phyloP scores from a whole-genome alignment of 1,284 basidiomycete species.

The Omphalotus olearius region DNA sequence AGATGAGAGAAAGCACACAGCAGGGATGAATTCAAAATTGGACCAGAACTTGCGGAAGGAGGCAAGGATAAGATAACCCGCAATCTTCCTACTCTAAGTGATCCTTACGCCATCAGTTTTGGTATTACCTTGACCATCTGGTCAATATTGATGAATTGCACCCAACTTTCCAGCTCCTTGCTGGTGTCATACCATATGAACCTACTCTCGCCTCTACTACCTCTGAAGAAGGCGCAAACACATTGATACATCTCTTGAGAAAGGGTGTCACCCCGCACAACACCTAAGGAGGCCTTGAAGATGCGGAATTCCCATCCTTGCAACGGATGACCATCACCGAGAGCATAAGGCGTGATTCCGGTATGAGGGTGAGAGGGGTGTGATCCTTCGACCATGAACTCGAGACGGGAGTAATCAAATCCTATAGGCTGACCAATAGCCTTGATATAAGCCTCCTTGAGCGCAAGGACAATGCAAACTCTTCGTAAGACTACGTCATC shows the following conservation, averaged over 20 bases:
- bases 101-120: slow-evolving; percentile 49
- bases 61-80: no score
- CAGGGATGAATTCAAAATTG: no score
- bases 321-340: slow-evolving; percentile 61
- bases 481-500: slow-evolving; percentile 68
- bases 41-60: no score
- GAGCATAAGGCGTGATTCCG: slow-evolving; percentile 37
- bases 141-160: slow-evolving; percentile 78
- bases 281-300: slow-evolving; percentile 67
- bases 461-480: slow-evolving; percentile 66
- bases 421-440: slow-evolving; percentile 76
- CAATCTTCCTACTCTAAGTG: no score
- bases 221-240: slow-evolving; percentile 69
- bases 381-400: slow-evolving; percentile 61
- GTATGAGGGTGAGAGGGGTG: slow-evolving; percentile 4
- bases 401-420: slow-evolving; percentile 75
- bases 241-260: slow-evolving; percentile 70
- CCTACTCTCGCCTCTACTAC: slow-evolving; percentile 47
- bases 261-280: slow-evolving; percentile 48
- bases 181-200: slow-evolving; percentile 69
- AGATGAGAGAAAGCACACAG: no score
- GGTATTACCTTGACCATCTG: slow-evolving; percentile 74
- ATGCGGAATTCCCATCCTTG: slow-evolving; percentile 81
- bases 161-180: slow-evolving; percentile 68
- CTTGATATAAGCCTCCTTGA: slow-evolving; percentile 76